phyloP scores from a whole-genome alignment of 352 stramenopile species.

The Phytophthora citricola region DNA sequence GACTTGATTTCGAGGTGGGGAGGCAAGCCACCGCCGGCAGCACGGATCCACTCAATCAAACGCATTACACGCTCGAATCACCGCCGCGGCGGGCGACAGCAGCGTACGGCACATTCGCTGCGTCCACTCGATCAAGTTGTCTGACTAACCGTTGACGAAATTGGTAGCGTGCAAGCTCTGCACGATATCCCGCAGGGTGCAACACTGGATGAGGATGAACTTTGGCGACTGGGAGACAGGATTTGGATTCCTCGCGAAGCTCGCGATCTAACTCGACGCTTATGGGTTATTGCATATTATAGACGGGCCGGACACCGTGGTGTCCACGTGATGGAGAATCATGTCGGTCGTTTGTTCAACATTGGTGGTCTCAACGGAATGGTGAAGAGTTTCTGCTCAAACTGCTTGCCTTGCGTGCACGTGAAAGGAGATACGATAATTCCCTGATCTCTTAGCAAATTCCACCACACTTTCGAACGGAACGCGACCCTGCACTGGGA shows the following conservation, averaged over 20 bases:
- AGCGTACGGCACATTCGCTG: neutral
- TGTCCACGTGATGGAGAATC: constrained; percentile 15
- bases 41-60: neutral
- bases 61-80: neutral
- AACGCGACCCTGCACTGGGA: constrained; percentile 17
- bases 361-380: constrained; percentile 3
- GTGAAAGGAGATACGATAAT: neutral
- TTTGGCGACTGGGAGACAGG: constrained; percentile 2
- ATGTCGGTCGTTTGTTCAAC: constrained; percentile 5
- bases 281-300: constrained; percentile 6
- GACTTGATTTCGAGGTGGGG: constrained; percentile 22
- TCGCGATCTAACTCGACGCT: neutral
- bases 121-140: constrained; percentile 7
- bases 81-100: too few species aligned
- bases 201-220: neutral
- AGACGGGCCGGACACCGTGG: constrained; percentile 7
- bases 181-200: neutral
- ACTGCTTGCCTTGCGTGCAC: constrained; percentile 8
- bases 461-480: constrained; percentile 11
- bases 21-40: neutral
- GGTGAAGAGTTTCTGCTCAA: constrained; percentile 1
- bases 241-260: constrained; percentile 9
- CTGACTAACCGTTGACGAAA: constrained; percentile 6
- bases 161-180: constrained; percentile 3
- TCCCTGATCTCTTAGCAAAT: constrained; percentile 11